Conservation (phyloP, 768 basidiomycete species). For the Tulasnella calospora region DNA sequence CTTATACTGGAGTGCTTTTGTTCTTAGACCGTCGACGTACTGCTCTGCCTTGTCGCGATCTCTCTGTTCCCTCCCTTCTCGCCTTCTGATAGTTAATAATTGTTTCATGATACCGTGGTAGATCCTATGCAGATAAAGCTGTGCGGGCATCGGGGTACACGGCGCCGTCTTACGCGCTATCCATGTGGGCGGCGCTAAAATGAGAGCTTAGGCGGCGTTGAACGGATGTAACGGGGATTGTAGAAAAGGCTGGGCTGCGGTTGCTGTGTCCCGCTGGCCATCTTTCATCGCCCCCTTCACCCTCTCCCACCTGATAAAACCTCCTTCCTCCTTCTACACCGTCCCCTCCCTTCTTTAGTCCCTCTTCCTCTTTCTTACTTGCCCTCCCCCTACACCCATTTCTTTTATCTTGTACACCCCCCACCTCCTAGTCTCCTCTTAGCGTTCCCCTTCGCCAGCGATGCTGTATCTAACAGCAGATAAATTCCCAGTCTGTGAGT, state of each 20-base stretch:
- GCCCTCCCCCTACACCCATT: not conserved
- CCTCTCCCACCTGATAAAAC: slow-evolving; percentile 9
- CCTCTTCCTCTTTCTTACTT: slow-evolving; percentile 1
- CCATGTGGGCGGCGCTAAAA: slow-evolving; percentile 9
- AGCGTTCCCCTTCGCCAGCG: not conserved
- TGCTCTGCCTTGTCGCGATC: not conserved
- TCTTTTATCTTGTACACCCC: not conserved
- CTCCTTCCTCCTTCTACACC: not conserved
- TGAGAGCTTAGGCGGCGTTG: not conserved
- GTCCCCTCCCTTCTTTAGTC: slow-evolving; percentile 13
- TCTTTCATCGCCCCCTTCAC: slow-evolving; percentile 22
- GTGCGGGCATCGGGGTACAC: not conserved
- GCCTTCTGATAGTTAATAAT: not conserved
- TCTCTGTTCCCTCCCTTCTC: not conserved
- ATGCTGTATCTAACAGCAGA: slow-evolving; percentile 91
- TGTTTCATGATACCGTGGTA: not conserved
- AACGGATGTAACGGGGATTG: slow-evolving; percentile 10
- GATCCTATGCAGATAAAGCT: slow-evolving; percentile 8
- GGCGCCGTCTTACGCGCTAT: not conserved
- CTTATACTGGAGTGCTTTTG: not conserved
- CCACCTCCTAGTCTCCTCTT: not conserved
- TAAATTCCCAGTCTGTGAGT: slow-evolving; percentile 85
- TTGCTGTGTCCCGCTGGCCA: slow-evolving; percentile 16
- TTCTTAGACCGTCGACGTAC: slow-evolving; percentile 8
- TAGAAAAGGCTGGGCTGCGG: slow-evolving; percentile 19